phyloP scores from a whole-genome alignment of 192 early-diverging fungal genomes.

The Umbelopsis vinacea region DNA sequence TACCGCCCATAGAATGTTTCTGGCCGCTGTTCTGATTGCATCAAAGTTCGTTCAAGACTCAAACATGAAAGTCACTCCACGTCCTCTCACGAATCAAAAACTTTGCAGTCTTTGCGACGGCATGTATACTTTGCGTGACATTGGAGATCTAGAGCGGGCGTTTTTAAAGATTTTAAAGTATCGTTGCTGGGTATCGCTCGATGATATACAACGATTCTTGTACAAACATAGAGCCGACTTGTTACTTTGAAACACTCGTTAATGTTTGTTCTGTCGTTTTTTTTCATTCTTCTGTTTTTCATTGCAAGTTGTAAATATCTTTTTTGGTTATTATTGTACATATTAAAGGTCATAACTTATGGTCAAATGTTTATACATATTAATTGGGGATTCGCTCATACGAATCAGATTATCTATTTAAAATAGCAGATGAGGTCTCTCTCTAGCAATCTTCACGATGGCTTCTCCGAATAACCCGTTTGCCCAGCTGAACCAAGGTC shows the following conservation, averaged over 20 bases:
- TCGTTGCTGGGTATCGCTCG: conserved; percentile 29
- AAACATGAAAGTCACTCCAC: conserved; percentile 2
- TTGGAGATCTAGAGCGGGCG: conserved; percentile 37
- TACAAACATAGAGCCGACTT: conserved; percentile 11
- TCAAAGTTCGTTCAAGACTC: conserved; percentile 39
- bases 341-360: background rate
- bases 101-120: conserved; percentile 34
- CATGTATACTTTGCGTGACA: conserved; percentile 37
- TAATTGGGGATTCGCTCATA: background rate
- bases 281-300: background rate
- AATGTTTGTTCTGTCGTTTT: background rate
- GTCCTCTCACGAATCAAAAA: conserved; percentile 34
- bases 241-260: conserved; percentile 1
- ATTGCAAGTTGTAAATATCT: background rate
- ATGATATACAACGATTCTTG: conserved; percentile 5
- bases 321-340: background rate
- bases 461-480: conserved; percentile 62
- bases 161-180: conserved; percentile 37
- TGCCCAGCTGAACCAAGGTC: conserved; percentile 67
- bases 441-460: conserved; percentile 35
- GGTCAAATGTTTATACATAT: no score
- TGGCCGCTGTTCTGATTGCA: conserved; percentile 40
- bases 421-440: conserved; percentile 36
- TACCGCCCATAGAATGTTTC: conserved; percentile 40
- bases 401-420: background rate